A percentile compares a stretch with the other conserved stretches of the same genome.
Evolutionary conservation across 495 filamentous ascomycete species (phyloP).

Genomic region (Daldinia decipiens): DNA sequence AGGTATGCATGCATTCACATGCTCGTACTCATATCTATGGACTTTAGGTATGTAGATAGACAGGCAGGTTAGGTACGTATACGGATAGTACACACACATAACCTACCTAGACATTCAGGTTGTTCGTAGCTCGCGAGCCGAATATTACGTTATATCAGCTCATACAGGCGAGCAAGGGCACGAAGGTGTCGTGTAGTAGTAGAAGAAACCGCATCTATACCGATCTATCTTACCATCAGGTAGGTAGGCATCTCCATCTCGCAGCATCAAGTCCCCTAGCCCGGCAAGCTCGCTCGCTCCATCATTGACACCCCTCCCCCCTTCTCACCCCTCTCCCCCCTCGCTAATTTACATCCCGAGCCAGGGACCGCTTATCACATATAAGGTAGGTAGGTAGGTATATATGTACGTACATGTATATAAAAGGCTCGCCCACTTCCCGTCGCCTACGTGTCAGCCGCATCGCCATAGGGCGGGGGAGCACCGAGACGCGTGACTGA

Average conservation of each 20-base stretch:
- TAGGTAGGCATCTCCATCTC: not conserved
- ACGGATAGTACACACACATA: too few species aligned
- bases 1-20: not conserved
- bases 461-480: constrained; percentile 30
- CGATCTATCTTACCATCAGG: not conserved
- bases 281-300: not conserved
- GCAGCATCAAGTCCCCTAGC: not conserved
- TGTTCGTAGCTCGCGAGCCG: not conserved
- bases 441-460: constrained; percentile 42
- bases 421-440: constrained; percentile 25
- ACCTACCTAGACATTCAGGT: not conserved
- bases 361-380: not conserved
- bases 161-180: not conserved
- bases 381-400: too few species aligned
- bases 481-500: constrained; percentile 19
- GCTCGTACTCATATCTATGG: not conserved
- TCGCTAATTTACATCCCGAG: not conserved
- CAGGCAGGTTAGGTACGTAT: too few species aligned
- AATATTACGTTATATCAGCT: not conserved
- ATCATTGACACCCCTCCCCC: not conserved
- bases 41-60: too few species aligned
- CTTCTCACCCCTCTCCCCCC: not conserved
- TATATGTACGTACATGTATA: not conserved
- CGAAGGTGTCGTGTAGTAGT: not conserved
- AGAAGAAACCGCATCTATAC: not conserved